Percentiles rank a stretch among this genome's conserved stretches.
Conservation (phyloP, 139 green algal genomes). For the Coccomyxa sp. region DNA sequence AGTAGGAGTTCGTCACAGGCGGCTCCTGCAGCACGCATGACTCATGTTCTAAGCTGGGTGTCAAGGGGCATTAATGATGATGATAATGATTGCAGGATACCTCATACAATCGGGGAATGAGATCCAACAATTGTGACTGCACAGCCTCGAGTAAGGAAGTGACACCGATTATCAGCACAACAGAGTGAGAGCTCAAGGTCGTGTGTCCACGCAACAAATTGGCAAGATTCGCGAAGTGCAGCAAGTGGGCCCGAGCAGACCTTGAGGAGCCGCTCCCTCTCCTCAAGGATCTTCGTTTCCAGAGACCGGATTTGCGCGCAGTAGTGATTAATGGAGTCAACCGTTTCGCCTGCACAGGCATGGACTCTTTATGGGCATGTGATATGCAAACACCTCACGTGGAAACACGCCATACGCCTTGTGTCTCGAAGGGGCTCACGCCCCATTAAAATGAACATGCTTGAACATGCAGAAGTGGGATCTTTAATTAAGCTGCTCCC, state of each 20-base stretch:
- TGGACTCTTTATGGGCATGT: neutral
- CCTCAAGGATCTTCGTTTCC: neutral
- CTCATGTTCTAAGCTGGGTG: neutral
- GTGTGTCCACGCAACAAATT: too few species aligned
- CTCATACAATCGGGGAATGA: neutral
- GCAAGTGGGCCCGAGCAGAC: neutral
- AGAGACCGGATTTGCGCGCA: neutral
- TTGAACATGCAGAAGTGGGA: too few species aligned
- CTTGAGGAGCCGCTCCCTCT: neutral
- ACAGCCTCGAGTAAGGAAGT: neutral
- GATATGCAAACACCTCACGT: neutral
- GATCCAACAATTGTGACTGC: neutral
- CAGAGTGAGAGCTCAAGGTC: too few species aligned
- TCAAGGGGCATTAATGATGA: neutral
- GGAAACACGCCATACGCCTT: too few species aligned
- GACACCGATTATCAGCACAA: neutral
- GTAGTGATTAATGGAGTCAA: neutral
- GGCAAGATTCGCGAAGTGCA: too few species aligned
- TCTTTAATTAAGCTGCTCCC: too few species aligned
- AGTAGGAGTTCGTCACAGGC: neutral
- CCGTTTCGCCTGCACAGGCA: neutral
- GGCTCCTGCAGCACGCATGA: neutral
- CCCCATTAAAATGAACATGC: too few species aligned
- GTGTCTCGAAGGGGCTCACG: too few species aligned
- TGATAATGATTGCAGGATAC: neutral